Evolutionary conservation across 768 basidiomycete species (phyloP).

Genomic region (Dentipellis fragilis): DNA sequence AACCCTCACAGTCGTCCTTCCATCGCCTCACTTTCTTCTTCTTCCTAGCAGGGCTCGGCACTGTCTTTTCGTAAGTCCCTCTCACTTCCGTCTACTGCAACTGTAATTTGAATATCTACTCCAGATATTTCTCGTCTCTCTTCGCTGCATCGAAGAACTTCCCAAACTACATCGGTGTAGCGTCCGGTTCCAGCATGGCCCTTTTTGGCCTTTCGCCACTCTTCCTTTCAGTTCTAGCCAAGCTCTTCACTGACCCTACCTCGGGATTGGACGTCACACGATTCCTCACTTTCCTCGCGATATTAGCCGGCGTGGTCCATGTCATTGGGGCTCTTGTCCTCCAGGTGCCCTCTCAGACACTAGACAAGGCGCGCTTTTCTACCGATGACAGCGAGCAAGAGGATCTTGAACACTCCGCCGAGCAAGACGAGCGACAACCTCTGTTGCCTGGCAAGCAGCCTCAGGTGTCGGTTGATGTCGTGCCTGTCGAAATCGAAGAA

Average conservation of each 20-base stretch:
- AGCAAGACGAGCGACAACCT: constrained; percentile 12
- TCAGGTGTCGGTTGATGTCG: constrained; percentile 14
- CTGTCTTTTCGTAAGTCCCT: constrained; percentile 58
- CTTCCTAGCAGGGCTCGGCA: constrained; percentile 54
- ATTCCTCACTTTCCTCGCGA: constrained; percentile 50
- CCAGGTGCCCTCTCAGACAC: constrained; percentile 22
- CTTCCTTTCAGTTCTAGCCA: constrained; percentile 55
- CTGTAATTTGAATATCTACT: background rate
- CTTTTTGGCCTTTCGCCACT: constrained; percentile 78
- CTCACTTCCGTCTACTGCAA: background rate
- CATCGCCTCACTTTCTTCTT: constrained; percentile 46
- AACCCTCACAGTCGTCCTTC: constrained; percentile 36
- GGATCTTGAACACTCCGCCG: constrained; percentile 1
- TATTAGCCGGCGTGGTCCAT: constrained; percentile 43
- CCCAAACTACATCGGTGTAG: constrained; percentile 51
- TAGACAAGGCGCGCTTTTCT: background rate
- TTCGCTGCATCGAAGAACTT: constrained; percentile 71
- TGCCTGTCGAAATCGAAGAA: constrained; percentile 17
- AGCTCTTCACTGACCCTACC: constrained; percentile 40
- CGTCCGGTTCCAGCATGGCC: constrained; percentile 58
- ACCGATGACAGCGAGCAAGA: constrained; percentile 10
- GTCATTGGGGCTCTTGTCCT: constrained; percentile 36
- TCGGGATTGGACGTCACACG: constrained; percentile 35
- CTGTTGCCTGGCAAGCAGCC: constrained; percentile 20
- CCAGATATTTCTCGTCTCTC: constrained; percentile 54